Conservation (phyloP, 2,329 filamentous ascomycete genomes). For the Xylariales sp. region DNA sequence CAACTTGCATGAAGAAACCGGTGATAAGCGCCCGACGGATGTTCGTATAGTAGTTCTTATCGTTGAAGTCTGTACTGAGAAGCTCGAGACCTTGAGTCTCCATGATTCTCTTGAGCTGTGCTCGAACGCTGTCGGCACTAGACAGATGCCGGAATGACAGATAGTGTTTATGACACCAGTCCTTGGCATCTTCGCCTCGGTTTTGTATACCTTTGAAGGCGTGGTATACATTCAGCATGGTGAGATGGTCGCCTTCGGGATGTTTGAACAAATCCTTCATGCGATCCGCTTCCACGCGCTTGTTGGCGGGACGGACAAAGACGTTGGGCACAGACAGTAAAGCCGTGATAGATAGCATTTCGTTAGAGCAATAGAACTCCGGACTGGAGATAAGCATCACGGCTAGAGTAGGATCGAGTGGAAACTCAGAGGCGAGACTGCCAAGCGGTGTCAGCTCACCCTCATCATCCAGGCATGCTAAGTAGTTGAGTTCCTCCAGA, state of each 20-base stretch:
- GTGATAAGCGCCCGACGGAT: conserved; percentile 88
- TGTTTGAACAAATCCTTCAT: conserved; percentile 96
- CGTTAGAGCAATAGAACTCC: conserved; percentile 98
- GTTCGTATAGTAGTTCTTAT: conserved; percentile 98
- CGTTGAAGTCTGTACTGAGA: conserved; percentile 81
- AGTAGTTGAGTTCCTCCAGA: conserved; percentile 93
- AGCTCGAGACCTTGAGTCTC: conserved; percentile 84
- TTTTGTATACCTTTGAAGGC: conserved; percentile 79
- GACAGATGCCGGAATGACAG: conserved; percentile 83
- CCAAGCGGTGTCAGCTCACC: conserved; percentile 87
- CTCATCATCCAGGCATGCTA: conserved; percentile 94
- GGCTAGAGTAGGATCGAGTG: conserved; percentile 86
- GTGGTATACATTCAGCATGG: conserved; percentile 95
- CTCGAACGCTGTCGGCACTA: conserved; percentile 89
- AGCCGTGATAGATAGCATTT: conserved; percentile 92
- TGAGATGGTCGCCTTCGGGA: conserved; percentile 90
- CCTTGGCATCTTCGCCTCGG: conserved; percentile 66
- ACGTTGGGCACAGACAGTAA: conserved; percentile 92
- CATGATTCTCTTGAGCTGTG: conserved; percentile 94
- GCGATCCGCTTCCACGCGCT: conserved; percentile 88
- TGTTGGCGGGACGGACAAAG: conserved; percentile 80
- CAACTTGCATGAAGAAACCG: conserved; percentile 99
- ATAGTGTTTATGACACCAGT: conserved; percentile 98
- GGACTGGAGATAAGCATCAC: conserved; percentile 98
- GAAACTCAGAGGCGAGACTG: conserved; percentile 87